Conservation (phyloP, 2,329 filamentous ascomycete species). For the Helicocarpus griseus region DNA sequence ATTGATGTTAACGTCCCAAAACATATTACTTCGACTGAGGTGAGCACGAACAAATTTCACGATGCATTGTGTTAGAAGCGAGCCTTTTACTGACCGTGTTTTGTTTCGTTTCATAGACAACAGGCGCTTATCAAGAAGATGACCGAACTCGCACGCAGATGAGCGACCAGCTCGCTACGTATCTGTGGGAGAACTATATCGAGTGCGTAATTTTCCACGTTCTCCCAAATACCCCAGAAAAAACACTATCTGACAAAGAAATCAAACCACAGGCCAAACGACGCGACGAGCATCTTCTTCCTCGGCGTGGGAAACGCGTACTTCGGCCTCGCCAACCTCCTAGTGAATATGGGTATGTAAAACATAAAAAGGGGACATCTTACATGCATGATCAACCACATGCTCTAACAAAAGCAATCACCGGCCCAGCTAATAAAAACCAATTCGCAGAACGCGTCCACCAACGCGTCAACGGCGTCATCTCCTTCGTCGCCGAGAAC, state of each 20-base stretch:
- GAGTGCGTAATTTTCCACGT: constrained; percentile 41
- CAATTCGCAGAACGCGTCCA: constrained; percentile 4
- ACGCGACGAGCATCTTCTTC: constrained; percentile 66
- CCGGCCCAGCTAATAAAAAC: constrained; percentile 33
- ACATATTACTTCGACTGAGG: constrained; percentile 57
- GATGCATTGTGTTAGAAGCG: constrained; percentile 13
- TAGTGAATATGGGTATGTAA: constrained; percentile 62
- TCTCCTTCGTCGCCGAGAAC: constrained; percentile 71
- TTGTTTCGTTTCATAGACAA: background rate
- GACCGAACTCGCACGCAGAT: constrained; percentile 43
- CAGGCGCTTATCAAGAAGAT: constrained; percentile 34
- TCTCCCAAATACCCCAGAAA: background rate
- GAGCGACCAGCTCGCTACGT: constrained; percentile 64
- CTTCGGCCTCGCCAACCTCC: constrained; percentile 67
- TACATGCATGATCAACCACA: no score
- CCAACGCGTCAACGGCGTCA: constrained; percentile 57
- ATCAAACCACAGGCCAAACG: constrained; percentile 42
- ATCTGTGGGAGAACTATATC: constrained; percentile 96
- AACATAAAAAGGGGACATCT: no score
- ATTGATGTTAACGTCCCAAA: constrained; percentile 88
- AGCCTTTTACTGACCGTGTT: constrained; percentile 7
- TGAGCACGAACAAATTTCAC: constrained; percentile 33
- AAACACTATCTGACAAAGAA: background rate
- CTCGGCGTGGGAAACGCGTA: constrained; percentile 88
- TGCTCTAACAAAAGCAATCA: background rate